Percentiles rank a stretch among this genome's conserved stretches.
These are phyloP conservation scores for Lentinula edodes DNA, from an alignment of 768 basidiomycete genomes.

Conservation along the genomic window DNA sequence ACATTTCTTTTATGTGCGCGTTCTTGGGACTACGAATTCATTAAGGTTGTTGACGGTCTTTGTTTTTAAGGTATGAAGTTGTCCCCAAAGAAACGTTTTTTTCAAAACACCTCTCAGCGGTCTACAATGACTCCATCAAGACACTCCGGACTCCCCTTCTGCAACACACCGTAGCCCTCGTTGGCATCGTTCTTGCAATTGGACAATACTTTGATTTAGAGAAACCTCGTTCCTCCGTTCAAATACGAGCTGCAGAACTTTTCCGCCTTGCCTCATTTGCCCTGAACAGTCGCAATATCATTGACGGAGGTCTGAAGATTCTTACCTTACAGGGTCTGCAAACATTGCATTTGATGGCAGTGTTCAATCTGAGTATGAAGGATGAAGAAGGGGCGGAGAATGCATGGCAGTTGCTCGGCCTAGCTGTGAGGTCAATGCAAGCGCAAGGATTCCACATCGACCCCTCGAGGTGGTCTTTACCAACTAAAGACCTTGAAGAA, in stretches of 20 bases:
- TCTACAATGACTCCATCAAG: constrained; percentile 10
- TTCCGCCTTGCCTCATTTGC: constrained; percentile 14
- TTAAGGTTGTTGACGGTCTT: too few species aligned
- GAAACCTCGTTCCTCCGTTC: constrained; percentile 7
- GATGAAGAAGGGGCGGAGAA: constrained; percentile 16
- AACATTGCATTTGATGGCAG: constrained; percentile 15
- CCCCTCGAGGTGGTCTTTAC: constrained; percentile 17
- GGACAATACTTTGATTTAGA: constrained; percentile 17
- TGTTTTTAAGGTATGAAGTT: constrained; percentile 14
- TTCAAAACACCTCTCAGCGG: constrained; percentile 13
- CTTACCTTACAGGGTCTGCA: constrained; percentile 18
- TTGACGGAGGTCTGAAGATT: constrained; percentile 11
- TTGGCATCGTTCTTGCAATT: constrained; percentile 13
- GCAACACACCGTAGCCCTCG: constrained; percentile 13
- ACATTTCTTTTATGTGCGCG: constrained; percentile 16
- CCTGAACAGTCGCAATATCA: constrained; percentile 12
- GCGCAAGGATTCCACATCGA: constrained; percentile 21
- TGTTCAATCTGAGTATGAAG: constrained; percentile 15
- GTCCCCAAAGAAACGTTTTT: constrained; percentile 16
- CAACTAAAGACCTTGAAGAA: constrained; percentile 14
- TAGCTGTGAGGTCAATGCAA: constrained; percentile 17
- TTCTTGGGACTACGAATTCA: neutral
- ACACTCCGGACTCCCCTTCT: constrained; percentile 9
- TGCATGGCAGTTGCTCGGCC: constrained; percentile 18
- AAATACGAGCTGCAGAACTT: constrained; percentile 9